These are phyloP conservation scores for Pseudotsuga menziesii DNA, from an alignment of 75 land plant species.

Conservation along the genomic window DNA sequence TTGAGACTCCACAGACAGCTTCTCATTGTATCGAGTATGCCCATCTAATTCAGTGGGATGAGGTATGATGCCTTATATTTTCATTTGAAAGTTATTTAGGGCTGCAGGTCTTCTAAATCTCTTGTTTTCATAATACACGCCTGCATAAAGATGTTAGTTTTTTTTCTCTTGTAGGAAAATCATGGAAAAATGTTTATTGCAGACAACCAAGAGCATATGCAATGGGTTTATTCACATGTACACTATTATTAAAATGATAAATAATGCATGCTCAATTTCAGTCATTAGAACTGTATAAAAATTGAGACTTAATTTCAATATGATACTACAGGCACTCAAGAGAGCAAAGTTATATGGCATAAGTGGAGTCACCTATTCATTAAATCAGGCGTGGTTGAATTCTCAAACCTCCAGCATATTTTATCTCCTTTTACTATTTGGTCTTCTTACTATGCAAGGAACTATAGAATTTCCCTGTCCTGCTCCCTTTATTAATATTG, in stretches of 20 bases:
- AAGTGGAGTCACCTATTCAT: conserved; percentile 88
- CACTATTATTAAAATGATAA: neutral
- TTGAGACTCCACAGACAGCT: conserved; percentile 95
- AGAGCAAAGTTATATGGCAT: conserved; percentile 97
- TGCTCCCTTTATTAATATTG: too few relatives aligned
- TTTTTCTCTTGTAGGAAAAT: conserved; percentile 52
- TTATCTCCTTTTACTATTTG: too few relatives aligned
- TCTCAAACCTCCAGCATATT: too few relatives aligned
- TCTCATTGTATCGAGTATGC: conserved; percentile 99
- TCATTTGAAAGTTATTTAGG: neutral
- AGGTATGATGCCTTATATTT: conserved; percentile 40
- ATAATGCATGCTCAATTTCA: neutral
- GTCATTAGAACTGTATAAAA: neutral
- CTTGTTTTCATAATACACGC: neutral
- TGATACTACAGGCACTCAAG: conserved; percentile 66
- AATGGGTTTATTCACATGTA: conserved; percentile 92
- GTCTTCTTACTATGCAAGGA: too few relatives aligned
- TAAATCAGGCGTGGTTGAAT: conserved; percentile 71
- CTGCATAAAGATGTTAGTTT: neutral
- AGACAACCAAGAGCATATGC: conserved; percentile 95
- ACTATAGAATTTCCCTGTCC: too few relatives aligned
- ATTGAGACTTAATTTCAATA: neutral
- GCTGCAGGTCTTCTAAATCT: conserved; percentile 1
- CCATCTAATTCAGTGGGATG: conserved; percentile 95
- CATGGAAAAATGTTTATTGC: conserved; percentile 83